phyloP scores from a whole-genome alignment of 2,329 filamentous ascomycete species.

The Penicillium sp. region DNA sequence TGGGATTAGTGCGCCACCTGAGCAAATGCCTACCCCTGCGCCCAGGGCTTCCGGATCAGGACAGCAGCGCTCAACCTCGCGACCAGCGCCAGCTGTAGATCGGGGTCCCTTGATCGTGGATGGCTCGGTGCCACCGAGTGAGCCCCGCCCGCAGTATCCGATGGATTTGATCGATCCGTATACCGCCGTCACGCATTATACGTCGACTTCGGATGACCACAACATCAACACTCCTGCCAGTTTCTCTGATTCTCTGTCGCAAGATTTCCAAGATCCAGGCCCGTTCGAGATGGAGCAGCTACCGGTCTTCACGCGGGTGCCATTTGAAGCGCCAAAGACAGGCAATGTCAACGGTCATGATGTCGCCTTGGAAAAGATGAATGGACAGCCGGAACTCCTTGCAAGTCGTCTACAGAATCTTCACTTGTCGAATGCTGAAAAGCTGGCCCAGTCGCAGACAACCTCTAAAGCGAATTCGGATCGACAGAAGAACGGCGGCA shows the following conservation, averaged over 20 bases:
- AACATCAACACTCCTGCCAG: conserved; percentile 46
- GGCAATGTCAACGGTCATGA: conserved; percentile 21
- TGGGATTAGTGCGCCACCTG: conserved; percentile 29
- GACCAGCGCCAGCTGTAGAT: conserved; percentile 37
- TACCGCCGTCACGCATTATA: conserved; percentile 46
- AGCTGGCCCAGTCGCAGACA: conserved; percentile 33
- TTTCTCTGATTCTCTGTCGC: conserved; percentile 47
- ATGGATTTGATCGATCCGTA: conserved; percentile 47
- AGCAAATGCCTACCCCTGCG: conserved; percentile 32
- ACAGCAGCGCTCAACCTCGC: conserved; percentile 33
- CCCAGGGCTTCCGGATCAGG: conserved; percentile 30
- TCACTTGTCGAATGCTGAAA: conserved; percentile 45
- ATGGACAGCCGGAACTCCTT: conserved; percentile 42
- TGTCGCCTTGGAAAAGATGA: conserved; percentile 29
- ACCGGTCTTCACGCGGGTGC: conserved; percentile 35
- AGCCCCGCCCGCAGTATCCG: conserved; percentile 41
- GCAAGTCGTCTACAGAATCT: conserved; percentile 47
- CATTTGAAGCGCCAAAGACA: conserved; percentile 34
- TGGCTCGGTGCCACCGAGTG: conserved; percentile 51
- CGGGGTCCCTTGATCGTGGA: conserved; percentile 55
- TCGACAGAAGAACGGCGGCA: conserved; percentile 30
- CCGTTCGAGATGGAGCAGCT: conserved; percentile 45
- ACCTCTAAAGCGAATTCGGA: conserved; percentile 34
- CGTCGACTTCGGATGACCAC: conserved; percentile 49
- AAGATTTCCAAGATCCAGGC: conserved; percentile 45